Percentiles rank a stretch among this genome's conserved stretches.
These are phyloP conservation scores for Sphaerulina vaccinii DNA, from an alignment of 2,329 filamentous ascomycete genomes.

Conservation along the genomic window DNA sequence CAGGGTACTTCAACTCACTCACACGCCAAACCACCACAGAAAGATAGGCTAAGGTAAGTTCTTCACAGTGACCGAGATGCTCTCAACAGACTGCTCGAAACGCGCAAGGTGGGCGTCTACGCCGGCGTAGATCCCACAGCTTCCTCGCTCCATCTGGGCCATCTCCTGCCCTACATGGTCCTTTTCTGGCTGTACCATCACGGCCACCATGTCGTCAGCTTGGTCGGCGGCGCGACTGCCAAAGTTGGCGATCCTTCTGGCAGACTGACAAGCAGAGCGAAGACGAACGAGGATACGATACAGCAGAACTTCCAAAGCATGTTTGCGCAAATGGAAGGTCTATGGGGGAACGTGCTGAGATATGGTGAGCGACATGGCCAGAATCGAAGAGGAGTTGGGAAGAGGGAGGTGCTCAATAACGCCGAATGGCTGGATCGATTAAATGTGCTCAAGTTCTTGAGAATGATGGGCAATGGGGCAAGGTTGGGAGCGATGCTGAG, in stretches of 20 bases:
- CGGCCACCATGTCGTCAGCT: slow-evolving; percentile 65
- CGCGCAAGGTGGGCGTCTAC: slow-evolving; percentile 69
- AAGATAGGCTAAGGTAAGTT: slow-evolving; percentile 12
- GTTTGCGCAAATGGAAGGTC: slow-evolving; percentile 65
- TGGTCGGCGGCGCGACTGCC: slow-evolving; percentile 66
- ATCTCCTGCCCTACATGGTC: slow-evolving; percentile 78
- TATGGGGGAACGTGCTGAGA: slow-evolving; percentile 72
- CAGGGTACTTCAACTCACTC: slow-evolving; percentile 56
- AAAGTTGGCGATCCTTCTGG: slow-evolving; percentile 77
- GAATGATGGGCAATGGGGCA: slow-evolving; percentile 69
- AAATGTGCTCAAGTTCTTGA: slow-evolving; percentile 71
- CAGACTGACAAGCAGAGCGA: slow-evolving; percentile 61
- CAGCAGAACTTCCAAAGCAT: slow-evolving; percentile 66
- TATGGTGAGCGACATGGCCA: slow-evolving; percentile 67
- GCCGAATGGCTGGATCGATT: slow-evolving; percentile 75
- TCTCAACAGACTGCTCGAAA: slow-evolving; percentile 63
- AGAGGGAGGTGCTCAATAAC: slow-evolving; percentile 73
- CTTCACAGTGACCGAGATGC: slow-evolving; percentile 45
- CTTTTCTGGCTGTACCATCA: slow-evolving; percentile 81
- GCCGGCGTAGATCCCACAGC: slow-evolving; percentile 82
- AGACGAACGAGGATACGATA: slow-evolving; percentile 53
- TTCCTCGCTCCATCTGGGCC: slow-evolving; percentile 74
- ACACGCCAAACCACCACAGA: background rate
- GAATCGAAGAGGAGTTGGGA: slow-evolving; percentile 61
- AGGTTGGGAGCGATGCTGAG: slow-evolving; percentile 83